Evolutionary conservation across 208 protist species (phyloP).

Genomic region (Acanthamoeba lenticulata): DNA sequence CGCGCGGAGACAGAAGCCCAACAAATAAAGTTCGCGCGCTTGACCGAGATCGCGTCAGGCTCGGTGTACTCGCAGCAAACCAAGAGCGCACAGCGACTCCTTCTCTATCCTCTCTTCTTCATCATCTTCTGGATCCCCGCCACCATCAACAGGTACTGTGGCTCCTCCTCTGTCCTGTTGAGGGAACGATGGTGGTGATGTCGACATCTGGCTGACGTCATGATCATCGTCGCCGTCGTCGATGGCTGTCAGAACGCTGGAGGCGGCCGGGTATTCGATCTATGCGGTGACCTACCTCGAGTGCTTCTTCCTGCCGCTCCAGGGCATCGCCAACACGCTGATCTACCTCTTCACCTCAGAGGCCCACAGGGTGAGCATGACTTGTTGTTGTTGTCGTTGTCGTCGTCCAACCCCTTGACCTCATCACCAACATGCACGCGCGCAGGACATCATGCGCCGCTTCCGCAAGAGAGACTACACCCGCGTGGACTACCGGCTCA

Average conservation of each 20-base stretch:
- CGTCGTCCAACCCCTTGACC: too few relatives aligned
- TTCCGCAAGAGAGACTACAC: too few relatives aligned
- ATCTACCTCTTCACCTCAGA: conserved; percentile 33
- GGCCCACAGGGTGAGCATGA: neutral
- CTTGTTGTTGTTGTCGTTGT: neutral
- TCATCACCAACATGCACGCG: too few relatives aligned
- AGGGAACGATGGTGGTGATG: too few relatives aligned
- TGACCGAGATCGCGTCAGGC: neutral
- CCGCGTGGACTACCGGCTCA: too few relatives aligned
- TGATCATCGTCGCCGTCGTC: too few relatives aligned
- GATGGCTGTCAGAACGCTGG: neutral
- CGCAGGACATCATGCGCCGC: too few relatives aligned
- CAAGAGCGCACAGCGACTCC: neutral
- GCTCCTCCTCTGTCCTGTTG: too few relatives aligned
- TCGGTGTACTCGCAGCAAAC: neutral
- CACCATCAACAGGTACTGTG: neutral
- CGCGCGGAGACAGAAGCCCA: too few relatives aligned
- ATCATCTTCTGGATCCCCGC: conserved; percentile 1
- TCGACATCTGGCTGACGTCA: neutral
- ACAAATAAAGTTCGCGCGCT: too few relatives aligned
- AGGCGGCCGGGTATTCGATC: neutral
- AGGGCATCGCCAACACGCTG: conserved; percentile 3
- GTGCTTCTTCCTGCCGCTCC: neutral
- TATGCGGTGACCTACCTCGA: neutral
- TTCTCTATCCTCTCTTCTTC: conserved; percentile 31